phyloP scores from a whole-genome alignment of 805 yeast genomes.

The Candida easanensis region DNA sequence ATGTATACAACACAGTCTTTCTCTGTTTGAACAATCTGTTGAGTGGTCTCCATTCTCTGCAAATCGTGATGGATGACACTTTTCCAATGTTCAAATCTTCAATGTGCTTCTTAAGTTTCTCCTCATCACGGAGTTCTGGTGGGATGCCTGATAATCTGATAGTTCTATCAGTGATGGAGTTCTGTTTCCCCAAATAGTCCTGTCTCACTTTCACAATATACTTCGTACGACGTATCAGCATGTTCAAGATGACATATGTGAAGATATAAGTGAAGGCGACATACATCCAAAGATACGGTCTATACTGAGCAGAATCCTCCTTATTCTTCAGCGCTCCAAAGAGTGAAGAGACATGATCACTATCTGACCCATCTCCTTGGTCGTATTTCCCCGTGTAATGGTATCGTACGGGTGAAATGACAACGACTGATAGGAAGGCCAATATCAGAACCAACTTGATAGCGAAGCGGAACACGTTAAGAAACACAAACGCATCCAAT shows the following conservation, averaged over 20 bases:
- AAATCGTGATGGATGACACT: constrained; percentile 73
- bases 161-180: constrained; percentile 88
- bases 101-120: constrained; percentile 68
- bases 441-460: constrained; percentile 65
- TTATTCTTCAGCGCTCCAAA: constrained; percentile 30
- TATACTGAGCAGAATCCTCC: constrained; percentile 39
- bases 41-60: constrained; percentile 81
- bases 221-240: constrained; percentile 66
- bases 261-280: constrained; percentile 84
- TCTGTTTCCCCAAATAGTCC: constrained; percentile 76
- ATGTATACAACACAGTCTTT: constrained; percentile 44
- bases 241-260: constrained; percentile 60
- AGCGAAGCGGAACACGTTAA: constrained; percentile 88
- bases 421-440: constrained; percentile 63
- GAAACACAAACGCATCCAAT: constrained; percentile 86
- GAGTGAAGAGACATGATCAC: constrained; percentile 22
- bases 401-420: constrained; percentile 83
- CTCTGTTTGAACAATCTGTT: constrained; percentile 65
- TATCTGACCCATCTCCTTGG: constrained; percentile 38
- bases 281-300: constrained; percentile 77
- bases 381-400: constrained; percentile 81
- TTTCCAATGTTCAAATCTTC: constrained; percentile 78
- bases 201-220: constrained; percentile 79
- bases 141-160: constrained; percentile 88
- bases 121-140: constrained; percentile 67